Conservation (phyloP, 768 basidiomycete genomes). For the Cystoderma amianthinum region DNA sequence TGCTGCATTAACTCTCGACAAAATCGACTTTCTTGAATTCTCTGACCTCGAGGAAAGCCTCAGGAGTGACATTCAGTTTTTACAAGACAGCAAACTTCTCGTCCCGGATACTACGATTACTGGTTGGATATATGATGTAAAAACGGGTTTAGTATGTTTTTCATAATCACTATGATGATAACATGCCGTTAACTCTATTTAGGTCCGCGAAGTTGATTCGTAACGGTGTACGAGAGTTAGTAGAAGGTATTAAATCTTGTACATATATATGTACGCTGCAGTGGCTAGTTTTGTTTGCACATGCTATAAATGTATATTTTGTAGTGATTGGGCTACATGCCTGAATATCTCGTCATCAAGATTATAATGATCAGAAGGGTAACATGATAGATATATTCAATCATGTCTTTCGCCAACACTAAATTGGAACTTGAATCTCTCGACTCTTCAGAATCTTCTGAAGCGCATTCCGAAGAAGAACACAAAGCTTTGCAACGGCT, state of each 20-base stretch:
- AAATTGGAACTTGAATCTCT: conserved; percentile 12
- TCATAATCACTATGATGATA: too few species aligned
- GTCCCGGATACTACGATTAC: conserved; percentile 46
- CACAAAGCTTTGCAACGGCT: conserved; percentile 19
- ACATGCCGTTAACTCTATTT: too few species aligned
- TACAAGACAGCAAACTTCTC: conserved; percentile 51
- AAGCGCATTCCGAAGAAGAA: conserved; percentile 12
- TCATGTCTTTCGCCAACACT: conserved; percentile 25
- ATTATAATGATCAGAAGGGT: not conserved
- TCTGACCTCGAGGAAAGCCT: conserved; percentile 43
- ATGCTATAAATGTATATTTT: too few species aligned
- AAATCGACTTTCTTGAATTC: conserved; percentile 54
- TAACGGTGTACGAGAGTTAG: too few species aligned
- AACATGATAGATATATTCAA: conserved; percentile 1
- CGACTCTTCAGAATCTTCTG: too few species aligned
- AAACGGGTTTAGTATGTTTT: conserved; percentile 53
- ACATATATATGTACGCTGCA: too few species aligned
- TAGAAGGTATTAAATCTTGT: too few species aligned
- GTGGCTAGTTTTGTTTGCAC: too few species aligned
- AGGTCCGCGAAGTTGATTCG: too few species aligned
- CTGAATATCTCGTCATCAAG: too few species aligned
- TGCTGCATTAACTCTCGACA: conserved; percentile 23
- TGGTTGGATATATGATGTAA: conserved; percentile 65
- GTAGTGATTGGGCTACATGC: too few species aligned
- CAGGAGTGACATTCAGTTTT: conserved; percentile 48